Evolutionary conservation across 257 asterid genomes (phyloP), one percentile per base, ranked within the genome.

Genomic region (Galeopsis tetrahit): DNA sequence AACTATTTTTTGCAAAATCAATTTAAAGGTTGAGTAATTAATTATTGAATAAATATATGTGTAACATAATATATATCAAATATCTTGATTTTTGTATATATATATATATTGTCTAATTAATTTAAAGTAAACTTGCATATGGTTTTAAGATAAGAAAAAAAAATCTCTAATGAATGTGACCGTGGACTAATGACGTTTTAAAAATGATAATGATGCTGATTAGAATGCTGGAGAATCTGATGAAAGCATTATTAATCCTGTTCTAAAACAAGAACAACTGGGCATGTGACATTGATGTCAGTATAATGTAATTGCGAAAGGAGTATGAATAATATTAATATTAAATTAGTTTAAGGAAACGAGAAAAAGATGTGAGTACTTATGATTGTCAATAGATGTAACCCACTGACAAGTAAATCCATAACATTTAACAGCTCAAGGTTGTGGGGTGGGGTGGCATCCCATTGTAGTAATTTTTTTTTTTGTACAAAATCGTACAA

Each of bases 401-500:
- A 77, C 77, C 81, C 80, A 75, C 81, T 68, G 63, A 75, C 75
- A 74, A 43, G 49, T 74, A 43, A 74, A 74, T 66, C 52, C 61
- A 65, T n/a, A 72, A 52, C 68, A 72, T 67, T 48, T 75, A 77
- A 71, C 64, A 67, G 13, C 55, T 48, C 7, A 48, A 48, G 8
- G 40, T 46, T 46, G 3, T 1, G 48, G 48, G 48, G 17, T 3
- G 55, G 58, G 58, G 32, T 3, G 17, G 36, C 14, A 31, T 58
- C 36, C 36, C 28, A 21, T 63, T 73, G 73, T 59, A 73, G 79
- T 78, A 68, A 75, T 51, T 31, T 9, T 5, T n/a, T n/a, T n/a
- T n/a, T 39, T 43, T 64, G 83, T 75, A 79, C 83, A 75, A 70
- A 38, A 5, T 74, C 83, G 78, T 79, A 75, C 83, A 42, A 65